These are phyloP conservation scores for Wilcoxina mikolae DNA, from an alignment of 495 filamentous ascomycete genomes.

Conservation along the genomic window DNA sequence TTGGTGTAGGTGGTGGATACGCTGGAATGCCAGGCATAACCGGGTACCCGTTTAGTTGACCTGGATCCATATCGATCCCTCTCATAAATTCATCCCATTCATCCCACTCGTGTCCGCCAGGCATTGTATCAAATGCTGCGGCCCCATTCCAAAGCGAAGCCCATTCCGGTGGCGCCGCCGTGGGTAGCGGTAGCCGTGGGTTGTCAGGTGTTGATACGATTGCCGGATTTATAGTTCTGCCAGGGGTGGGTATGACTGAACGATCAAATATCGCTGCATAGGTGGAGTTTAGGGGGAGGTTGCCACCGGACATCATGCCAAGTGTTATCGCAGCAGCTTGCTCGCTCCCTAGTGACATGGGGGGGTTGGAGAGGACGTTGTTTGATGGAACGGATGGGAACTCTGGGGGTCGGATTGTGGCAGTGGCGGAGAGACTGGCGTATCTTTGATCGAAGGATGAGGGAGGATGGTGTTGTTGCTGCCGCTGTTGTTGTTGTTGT, in stretches of 20 bases:
- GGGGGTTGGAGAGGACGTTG: neutral
- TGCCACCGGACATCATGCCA: constrained; percentile 19
- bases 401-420: neutral
- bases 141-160: neutral
- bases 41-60: constrained; percentile 7
- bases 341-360: constrained; percentile 14
- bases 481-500: neutral
- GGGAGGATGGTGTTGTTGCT: neutral
- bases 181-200: neutral
- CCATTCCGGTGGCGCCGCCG: neutral
- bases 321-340: constrained; percentile 18
- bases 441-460: neutral
- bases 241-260: constrained; percentile 4
- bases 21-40: neutral
- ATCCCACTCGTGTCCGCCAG: constrained; percentile 9
- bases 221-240: neutral
- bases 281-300: constrained; percentile 13
- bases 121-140: neutral
- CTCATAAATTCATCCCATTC: constrained; percentile 29
- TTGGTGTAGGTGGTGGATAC: neutral
- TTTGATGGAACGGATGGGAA: neutral
- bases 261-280: constrained; percentile 19
- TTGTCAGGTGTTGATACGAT: neutral
- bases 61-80: constrained; percentile 24
- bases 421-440: neutral